A percentile compares a stretch with the other conserved stretches of the same genome.
Evolutionary conservation across 176 grass and related monocot genomes (phyloP).

Genomic region (Lolium perenne): DNA sequence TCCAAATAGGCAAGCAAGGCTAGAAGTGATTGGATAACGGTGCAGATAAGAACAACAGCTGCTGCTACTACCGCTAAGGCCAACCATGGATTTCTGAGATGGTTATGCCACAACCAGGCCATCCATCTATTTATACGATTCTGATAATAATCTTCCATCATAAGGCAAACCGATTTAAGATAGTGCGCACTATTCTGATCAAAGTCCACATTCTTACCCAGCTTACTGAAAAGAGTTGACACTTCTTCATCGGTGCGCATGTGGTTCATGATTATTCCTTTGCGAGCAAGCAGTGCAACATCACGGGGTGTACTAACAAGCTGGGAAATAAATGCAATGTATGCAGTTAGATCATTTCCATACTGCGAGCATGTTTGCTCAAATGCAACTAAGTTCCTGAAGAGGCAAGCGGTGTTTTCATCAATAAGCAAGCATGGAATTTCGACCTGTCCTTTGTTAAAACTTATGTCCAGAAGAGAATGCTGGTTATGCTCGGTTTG

Average conservation of each 20-base stretch:
- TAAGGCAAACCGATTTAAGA: neutral
- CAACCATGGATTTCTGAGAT: constrained; percentile 6
- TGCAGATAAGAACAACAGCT: neutral
- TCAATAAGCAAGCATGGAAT: constrained; percentile 40
- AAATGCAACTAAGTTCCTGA: constrained; percentile 38
- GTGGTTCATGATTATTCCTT: constrained; percentile 8
- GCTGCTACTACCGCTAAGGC: neutral
- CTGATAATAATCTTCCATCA: constrained; percentile 25
- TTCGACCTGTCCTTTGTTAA: constrained; percentile 26
- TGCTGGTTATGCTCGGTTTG: neutral
- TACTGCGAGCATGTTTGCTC: constrained; percentile 22
- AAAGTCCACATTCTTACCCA: constrained; percentile 26
- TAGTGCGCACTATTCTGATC: neutral
- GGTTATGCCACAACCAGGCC: constrained; percentile 32
- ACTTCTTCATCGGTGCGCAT: constrained; percentile 33
- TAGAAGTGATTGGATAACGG: neutral
- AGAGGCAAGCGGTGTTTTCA: constrained; percentile 21
- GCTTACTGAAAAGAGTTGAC: constrained; percentile 23
- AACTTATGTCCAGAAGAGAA: constrained; percentile 43
- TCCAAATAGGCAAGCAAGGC: neutral
- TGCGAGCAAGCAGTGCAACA: constrained; percentile 33
- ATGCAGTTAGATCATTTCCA: constrained; percentile 46
- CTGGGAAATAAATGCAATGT: constrained; percentile 39
- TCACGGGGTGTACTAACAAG: constrained; percentile 23
- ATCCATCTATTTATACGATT: constrained; percentile 27